Evolutionary conservation across 2,329 filamentous ascomycete species (phyloP).

Genomic region (Botrytis porri): DNA sequence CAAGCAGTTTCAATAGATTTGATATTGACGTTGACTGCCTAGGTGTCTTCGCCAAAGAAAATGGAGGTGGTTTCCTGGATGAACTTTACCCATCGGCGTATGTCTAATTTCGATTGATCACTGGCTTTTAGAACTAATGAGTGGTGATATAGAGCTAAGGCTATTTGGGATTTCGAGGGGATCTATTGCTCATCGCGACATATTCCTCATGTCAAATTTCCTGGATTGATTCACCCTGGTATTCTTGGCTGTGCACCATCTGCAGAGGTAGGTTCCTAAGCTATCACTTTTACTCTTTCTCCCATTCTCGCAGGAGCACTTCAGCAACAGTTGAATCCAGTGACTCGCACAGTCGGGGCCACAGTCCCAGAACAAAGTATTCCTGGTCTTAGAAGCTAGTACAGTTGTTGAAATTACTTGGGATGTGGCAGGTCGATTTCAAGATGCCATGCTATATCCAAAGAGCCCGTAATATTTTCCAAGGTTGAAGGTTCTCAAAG

Average conservation of each 20-base stretch:
- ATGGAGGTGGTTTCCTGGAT: conserved; percentile 86
- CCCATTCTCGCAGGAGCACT: neutral
- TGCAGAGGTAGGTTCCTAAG: conserved; percentile 37
- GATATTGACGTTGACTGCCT: neutral
- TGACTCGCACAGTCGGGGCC: neutral
- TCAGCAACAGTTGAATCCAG: neutral
- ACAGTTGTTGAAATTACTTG: neutral
- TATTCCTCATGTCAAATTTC: conserved; percentile 82
- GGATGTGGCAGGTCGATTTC: too few relatives aligned
- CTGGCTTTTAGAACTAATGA: neutral
- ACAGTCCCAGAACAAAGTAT: neutral
- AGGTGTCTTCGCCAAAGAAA: conserved; percentile 64
- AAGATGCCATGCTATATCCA: neutral
- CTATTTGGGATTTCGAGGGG: conserved; percentile 75
- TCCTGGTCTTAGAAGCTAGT: neutral
- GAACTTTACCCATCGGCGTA: conserved; percentile 82
- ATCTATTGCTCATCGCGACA: conserved; percentile 83
- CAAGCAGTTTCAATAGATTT: neutral
- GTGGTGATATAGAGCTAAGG: conserved; percentile 53
- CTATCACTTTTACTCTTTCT: neutral
- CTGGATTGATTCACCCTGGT: conserved; percentile 81
- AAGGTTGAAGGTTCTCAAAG: neutral
- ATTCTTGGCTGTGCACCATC: conserved; percentile 89
- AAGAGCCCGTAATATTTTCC: neutral
- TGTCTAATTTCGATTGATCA: conserved; percentile 32